Conservation (phyloP, 2,329 filamentous ascomycete species). For the Fusarium sp. region DNA sequence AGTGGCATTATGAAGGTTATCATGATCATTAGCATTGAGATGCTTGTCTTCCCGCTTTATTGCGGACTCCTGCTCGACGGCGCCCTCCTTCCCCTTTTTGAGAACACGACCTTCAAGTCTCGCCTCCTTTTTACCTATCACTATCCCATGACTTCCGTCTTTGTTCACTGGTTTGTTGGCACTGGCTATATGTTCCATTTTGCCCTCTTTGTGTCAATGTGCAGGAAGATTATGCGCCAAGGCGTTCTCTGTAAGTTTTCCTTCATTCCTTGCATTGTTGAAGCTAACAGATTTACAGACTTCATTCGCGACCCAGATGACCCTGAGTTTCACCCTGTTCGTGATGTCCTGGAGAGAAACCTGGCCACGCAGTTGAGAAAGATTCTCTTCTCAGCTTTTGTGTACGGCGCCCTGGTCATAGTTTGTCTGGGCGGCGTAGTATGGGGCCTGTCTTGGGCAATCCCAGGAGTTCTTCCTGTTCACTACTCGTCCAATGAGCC, state of each 20-base stretch:
- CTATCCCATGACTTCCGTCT: slow-evolving; percentile 88
- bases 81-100: slow-evolving; percentile 88
- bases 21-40: slow-evolving; percentile 97
- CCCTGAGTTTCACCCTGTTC: slow-evolving; percentile 96
- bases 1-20: slow-evolving; percentile 98
- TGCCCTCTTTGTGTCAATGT: slow-evolving; percentile 98
- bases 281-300: slow-evolving; percentile 58
- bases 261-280: background rate
- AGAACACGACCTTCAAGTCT: slow-evolving; percentile 77
- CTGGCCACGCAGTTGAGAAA: slow-evolving; percentile 93
- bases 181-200: slow-evolving; percentile 99
- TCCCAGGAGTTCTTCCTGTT: slow-evolving; percentile 81
- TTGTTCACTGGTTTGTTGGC: slow-evolving; percentile 98
- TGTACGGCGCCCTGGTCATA: slow-evolving; percentile 92
- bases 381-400: slow-evolving; percentile 93
- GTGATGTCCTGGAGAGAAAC: slow-evolving; percentile 92
- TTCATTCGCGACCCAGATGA: slow-evolving; percentile 99
- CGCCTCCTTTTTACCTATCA: slow-evolving; percentile 79
- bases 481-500: slow-evolving; percentile 94
- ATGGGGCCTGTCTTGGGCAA: slow-evolving; percentile 79
- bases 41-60: slow-evolving; percentile 96
- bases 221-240: slow-evolving; percentile 93
- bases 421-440: slow-evolving; percentile 94
- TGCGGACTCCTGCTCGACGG: slow-evolving; percentile 90
- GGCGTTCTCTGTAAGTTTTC: slow-evolving; percentile 84